A percentile compares a stretch with the other conserved stretches of the same genome.
These are phyloP conservation scores for Eutreptiella sp. DNA, from an alignment of 208 protist genomes.

Conservation along the genomic window DNA sequence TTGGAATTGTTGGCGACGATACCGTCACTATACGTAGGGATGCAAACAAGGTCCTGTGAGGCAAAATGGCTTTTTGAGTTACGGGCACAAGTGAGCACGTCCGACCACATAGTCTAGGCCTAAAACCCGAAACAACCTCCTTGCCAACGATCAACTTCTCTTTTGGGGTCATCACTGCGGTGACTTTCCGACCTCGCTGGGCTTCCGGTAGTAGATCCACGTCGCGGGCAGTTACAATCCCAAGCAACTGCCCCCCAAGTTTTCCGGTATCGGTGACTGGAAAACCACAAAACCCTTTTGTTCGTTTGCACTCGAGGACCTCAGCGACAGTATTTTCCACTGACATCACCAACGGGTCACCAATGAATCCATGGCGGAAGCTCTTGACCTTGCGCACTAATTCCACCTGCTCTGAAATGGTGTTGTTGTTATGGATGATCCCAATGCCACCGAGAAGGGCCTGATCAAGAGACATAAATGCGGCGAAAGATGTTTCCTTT, in stretches of 20 bases:
- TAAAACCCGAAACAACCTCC: no score
- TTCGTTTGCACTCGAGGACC: constrained; percentile 79
- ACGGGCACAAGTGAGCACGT: no score
- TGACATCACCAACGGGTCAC: constrained; percentile 77
- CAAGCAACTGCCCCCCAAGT: constrained; percentile 85
- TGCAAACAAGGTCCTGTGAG: no score
- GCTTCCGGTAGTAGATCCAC: constrained; percentile 91
- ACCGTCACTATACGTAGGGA: no score
- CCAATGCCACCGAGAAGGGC: constrained; percentile 89
- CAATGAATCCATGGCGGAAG: constrained; percentile 95
- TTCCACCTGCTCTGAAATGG: constrained; percentile 75
- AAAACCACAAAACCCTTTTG: constrained; percentile 90
- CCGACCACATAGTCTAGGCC: no score
- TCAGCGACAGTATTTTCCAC: constrained; percentile 69
- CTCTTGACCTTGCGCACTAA: constrained; percentile 86
- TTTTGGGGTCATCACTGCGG: constrained; percentile 77
- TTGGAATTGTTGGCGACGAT: no score
- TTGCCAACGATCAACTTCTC: constrained; percentile 68
- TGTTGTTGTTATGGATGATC: constrained; percentile 91
- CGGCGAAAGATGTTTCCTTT: background rate
- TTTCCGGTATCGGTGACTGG: constrained; percentile 88
- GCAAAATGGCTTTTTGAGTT: no score
- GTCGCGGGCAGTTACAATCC: constrained; percentile 93
- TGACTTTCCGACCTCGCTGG: constrained; percentile 52
- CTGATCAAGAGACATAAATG: constrained; percentile 50